Base-by-base conservation (phyloP, 768 basidiomycete species). In the Podaxis sp. region DNA sequence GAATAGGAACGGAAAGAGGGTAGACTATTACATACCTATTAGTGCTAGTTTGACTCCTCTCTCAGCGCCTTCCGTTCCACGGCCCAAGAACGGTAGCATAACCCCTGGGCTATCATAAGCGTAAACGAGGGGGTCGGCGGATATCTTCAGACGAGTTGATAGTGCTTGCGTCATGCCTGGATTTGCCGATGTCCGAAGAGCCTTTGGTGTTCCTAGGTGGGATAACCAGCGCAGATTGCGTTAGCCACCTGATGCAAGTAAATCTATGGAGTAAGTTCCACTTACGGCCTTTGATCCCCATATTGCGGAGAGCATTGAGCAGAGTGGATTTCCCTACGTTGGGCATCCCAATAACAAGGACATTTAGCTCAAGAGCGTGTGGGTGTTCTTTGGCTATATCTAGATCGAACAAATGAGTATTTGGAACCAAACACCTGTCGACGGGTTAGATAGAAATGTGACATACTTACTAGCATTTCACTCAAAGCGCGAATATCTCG, bases 241-340 rank as follows among this genome's bases (percentile, higher is more conserved):
- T 56, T 25, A 48, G 21, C 40, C 52, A 50, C 48, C 25, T 44
- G 48, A 59, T 60, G 57, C 14, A 44, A 55, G 59, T 52, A 57
- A 10, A 32, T 27, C 50, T 54, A 59, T 57, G 50, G 27, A 52
- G 50, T 25, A 36, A 61, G 54, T 61, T 58, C 62, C 57, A 82
- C 87, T 70, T 72, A 95, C 95, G 88, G 70, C 94, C 94, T 67
- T 82, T 79, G 48, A 96, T 91, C 10, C 96, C 96, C 69, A 87
- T 87, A 68, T 84, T 87, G 46, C 96, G 84, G 27, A 99, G 80
- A 0, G 93, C 86, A 69, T 99, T 99, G 11, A 99, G 77, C 54
- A 98, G 74, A 2, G 93, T 95, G 13, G 95, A 98, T 76, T 99
- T 98, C 44, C 96, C 96, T 50, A 98, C 94, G 72, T 98, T 98